Evolutionary conservation across 2,329 filamentous ascomycete species (phyloP), one percentile per base, ranked within the genome.

Genomic region (Colletotrichum ledebouriae): DNA sequence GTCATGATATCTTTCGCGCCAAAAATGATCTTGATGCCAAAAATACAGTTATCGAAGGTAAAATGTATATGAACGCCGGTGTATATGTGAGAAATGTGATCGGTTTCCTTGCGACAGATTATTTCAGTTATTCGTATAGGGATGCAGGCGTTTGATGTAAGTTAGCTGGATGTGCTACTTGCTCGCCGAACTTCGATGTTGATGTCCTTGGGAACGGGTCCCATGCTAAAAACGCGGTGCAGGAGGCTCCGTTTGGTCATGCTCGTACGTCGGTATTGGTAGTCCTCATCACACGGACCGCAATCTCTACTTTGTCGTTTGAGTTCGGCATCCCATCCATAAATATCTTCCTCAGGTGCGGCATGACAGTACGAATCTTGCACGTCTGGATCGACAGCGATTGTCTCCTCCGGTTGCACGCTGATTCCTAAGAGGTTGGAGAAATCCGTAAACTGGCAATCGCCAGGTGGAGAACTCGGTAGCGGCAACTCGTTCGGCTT

Each of bases 251-350:
- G 76, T 62, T 76, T 78, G 12, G 71, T 71, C 22, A 73, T 71
- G 15, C 74, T 71, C n/a, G 73, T 67, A 41, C 76, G 73, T 3
- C 72, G 74, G 55, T 76, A 76, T 25, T 76, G 72, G 49, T 73
- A 73, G 33, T 73, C 59, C 20, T 73, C 73, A 39, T 67, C 59
- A 41, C 42, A 65, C 7, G 55, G 61, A n/a, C 65, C 59, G 17
- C 33, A 56, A 12, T 52, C 63, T 47, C 34, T 60, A 22, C 59
- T 64, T 50, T 73, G 75, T 22, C 77, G 76, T 10, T 81, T 78
- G 20, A 83, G 77, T 70, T 84, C 84, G 10, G 84, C 84, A 67
- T 87, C 85, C 86, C 85, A 88, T 12, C 86, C 85, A 63, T 87
- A 87, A 4, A 81, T 72, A 63, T 87, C 85, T 2, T 78, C 74